Evolutionary conservation across 768 basidiomycete genomes (phyloP).

Genomic region (Calocybe gangraenosa): DNA sequence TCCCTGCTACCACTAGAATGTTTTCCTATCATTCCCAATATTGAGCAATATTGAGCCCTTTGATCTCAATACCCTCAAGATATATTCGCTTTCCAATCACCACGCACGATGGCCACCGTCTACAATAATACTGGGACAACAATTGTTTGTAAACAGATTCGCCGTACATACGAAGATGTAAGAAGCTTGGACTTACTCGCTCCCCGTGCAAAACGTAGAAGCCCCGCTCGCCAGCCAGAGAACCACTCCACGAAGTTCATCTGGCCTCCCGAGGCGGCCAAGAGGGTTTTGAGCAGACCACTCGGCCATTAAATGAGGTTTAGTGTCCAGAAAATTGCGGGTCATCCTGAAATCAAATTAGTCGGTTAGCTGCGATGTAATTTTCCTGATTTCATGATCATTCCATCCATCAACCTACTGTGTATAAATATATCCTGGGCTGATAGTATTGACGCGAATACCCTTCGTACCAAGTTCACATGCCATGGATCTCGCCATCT

Average conservation of each 20-base stretch:
- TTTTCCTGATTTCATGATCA: too few species aligned
- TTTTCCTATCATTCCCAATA: too few species aligned
- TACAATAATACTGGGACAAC: constrained; percentile 15
- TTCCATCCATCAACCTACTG: constrained; percentile 30
- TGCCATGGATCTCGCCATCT: constrained; percentile 75
- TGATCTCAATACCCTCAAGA: too few species aligned
- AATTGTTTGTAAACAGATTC: not conserved
- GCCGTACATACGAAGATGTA: not conserved
- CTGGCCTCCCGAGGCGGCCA: constrained; percentile 59
- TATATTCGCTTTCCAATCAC: too few species aligned
- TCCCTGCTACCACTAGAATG: too few species aligned
- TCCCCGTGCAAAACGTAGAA: constrained; percentile 70
- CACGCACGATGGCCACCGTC: constrained; percentile 20
- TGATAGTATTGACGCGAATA: constrained; percentile 69
- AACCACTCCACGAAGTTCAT: constrained; percentile 51
- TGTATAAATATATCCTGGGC: constrained; percentile 71
- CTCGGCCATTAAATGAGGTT: constrained; percentile 49
- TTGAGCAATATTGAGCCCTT: too few species aligned
- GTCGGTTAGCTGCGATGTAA: too few species aligned
- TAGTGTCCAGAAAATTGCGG: constrained; percentile 46
- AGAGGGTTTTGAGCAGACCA: constrained; percentile 63
- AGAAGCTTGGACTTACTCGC: constrained; percentile 41
- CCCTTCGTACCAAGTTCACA: constrained; percentile 64
- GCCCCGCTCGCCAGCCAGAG: constrained; percentile 67
- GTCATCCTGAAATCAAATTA: constrained; percentile 50